Base-by-base conservation (phyloP, 345 rosid species). In the Ceriops zippeliana region DNA sequence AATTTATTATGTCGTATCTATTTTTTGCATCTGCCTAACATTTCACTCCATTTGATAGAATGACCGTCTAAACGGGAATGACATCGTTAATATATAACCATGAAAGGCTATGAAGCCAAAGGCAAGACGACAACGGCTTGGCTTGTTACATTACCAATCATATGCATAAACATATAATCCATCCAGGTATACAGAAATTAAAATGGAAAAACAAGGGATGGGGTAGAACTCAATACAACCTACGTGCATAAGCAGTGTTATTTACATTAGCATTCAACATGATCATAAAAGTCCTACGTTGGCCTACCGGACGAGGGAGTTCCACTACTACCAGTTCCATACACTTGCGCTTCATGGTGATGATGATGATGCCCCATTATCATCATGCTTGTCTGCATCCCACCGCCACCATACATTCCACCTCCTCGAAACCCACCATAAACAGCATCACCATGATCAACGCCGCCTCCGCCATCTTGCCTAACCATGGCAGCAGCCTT, bases 311-410 rank as follows among this genome's bases (percentile, higher is more conserved):
- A 67, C 24, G 80, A 70, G 13, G 52, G 16, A 21, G 28, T 73
- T 58, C 77, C 78, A 63, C 73, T 60, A 49, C 71, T 19, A 6
- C 69, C 70, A 47, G 83, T 73, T 73, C 83, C 78, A 65, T 76
- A 76, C 76, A 67, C 67, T 49, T 65, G 76, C 35, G 66, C 70
- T 27, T 51, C 75, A 49, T 70, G 51, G 28, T 67, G 76, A 32
- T 63, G 61, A 1, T 58, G 71, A 56, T 46, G 69, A 21, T 65
- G 24, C 34, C 69, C 66, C 69, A 63, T 71, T 62, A 63, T 46
- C 63, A 71, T 59, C 76, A 73, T 66, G 22, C 28, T 51, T n/a
- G 70, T 46, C 35, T 71, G 74, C 7, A 64, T 38, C 32, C 66
- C 66, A 51, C 49, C 49, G 0, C 17, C 49, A 3, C 56, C 57